Evolutionary conservation across 306 rosid species (phyloP).

Genomic region (Prinsepia uniflora): DNA sequence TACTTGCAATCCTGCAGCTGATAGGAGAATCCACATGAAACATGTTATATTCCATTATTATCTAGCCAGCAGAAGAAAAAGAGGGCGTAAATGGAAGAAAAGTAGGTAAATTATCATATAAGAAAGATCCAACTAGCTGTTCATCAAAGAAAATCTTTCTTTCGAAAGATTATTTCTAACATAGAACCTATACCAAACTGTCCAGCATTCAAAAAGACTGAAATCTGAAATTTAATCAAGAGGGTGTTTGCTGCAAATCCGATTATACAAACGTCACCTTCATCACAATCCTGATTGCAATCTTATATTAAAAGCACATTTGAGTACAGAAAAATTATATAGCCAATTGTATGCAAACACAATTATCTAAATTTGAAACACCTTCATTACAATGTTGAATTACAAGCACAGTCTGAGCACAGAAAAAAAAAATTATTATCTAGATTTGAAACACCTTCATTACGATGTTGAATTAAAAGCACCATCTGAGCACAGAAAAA

Average conservation of each 20-base stretch:
- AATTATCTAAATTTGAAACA: neutral
- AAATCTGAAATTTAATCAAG: neutral
- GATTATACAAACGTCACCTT: no score
- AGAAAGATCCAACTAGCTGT: slow-evolving; percentile 21
- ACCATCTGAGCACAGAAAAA: slow-evolving; percentile 1
- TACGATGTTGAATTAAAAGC: slow-evolving; percentile 10
- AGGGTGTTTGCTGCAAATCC: slow-evolving; percentile 3
- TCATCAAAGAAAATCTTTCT: neutral
- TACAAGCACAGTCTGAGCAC: slow-evolving; percentile 1
- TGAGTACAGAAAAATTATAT: slow-evolving; percentile 2
- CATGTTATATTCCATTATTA: slow-evolving; percentile 10
- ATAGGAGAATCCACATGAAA: slow-evolving; percentile 32
- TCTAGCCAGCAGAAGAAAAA: slow-evolving; percentile 8
- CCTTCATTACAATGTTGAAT: slow-evolving; percentile 8
- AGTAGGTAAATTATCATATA: neutral
- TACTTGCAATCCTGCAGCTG: slow-evolving; percentile 80
- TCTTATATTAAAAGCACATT: slow-evolving; percentile 5
- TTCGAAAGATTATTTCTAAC: slow-evolving; percentile 3
- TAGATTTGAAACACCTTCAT: neutral
- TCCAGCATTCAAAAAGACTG: neutral
- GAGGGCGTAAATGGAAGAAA: slow-evolving; percentile 1
- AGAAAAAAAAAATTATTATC: neutral
- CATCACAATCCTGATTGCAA: neutral
- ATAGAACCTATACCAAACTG: slow-evolving; percentile 2
- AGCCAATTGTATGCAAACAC: slow-evolving; percentile 59